Evolutionary conservation across 768 basidiomycete genomes (phyloP).

Genomic region (Termitomyces sp.): DNA sequence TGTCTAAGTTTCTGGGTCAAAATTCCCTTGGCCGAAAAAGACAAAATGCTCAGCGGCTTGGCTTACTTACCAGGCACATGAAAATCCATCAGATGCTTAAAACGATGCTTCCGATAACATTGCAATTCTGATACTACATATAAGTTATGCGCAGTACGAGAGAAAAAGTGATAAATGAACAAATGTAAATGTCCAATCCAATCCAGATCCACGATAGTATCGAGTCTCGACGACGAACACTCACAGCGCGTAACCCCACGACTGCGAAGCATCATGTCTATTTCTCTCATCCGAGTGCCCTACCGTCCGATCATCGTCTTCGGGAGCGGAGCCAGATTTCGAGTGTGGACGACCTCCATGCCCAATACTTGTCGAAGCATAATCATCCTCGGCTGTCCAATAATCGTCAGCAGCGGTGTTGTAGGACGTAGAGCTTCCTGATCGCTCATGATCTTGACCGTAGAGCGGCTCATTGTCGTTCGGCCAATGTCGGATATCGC

Average conservation of each 20-base stretch:
- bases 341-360: background rate
- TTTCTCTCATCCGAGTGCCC: slow-evolving; percentile 13
- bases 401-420: slow-evolving; percentile 41
- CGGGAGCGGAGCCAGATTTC: slow-evolving; percentile 3
- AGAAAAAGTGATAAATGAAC: slow-evolving; percentile 12
- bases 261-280: slow-evolving; percentile 18
- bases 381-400: slow-evolving; percentile 24
- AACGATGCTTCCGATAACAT: slow-evolving; percentile 13
- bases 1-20: slow-evolving; percentile 1
- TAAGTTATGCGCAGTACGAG: slow-evolving; percentile 11
- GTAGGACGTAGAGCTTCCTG: slow-evolving; percentile 37
- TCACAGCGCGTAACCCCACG: slow-evolving; percentile 40
- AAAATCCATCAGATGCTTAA: background rate
- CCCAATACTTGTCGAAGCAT: background rate
- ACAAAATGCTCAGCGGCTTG: background rate
- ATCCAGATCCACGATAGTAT: slow-evolving; percentile 23
- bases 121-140: slow-evolving; percentile 18
- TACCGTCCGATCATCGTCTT: slow-evolving; percentile 23
- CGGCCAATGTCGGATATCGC: slow-evolving; percentile 21
- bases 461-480: slow-evolving; percentile 11
- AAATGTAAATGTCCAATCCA: slow-evolving; percentile 24
- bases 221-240: slow-evolving; percentile 6
- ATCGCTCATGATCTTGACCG: slow-evolving; percentile 21
- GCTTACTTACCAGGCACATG: background rate
- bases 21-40: background rate